Evolutionary conservation across 768 basidiomycete species (phyloP).

Genomic region (Sporobolomyces phaffii): DNA sequence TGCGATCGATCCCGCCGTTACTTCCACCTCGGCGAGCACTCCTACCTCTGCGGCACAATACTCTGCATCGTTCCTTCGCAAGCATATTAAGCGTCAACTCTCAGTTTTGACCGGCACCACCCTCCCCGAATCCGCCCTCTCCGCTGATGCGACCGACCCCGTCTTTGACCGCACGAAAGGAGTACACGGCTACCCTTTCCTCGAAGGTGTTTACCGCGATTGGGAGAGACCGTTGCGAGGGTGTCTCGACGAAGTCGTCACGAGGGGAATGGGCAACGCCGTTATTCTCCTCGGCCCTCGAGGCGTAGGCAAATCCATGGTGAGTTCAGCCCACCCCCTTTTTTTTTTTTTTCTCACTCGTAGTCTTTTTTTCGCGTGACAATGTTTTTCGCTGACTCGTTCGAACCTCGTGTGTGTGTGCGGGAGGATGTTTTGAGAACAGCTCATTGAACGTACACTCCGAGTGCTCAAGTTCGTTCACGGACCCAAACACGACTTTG

Average conservation of each 20-base stretch:
- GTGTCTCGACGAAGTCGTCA: slow-evolving; percentile 37
- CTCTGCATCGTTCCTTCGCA: slow-evolving; percentile 32
- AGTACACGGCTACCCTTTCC: slow-evolving; percentile 15
- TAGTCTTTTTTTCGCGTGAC: too few relatives aligned
- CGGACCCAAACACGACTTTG: slow-evolving; percentile 25
- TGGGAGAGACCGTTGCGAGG: slow-evolving; percentile 39
- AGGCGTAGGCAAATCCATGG: slow-evolving; percentile 41
- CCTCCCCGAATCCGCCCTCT: slow-evolving; percentile 31
- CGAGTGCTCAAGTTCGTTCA: slow-evolving; percentile 20
- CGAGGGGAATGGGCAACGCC: slow-evolving; percentile 41
- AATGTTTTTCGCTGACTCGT: too few relatives aligned
- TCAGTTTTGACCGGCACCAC: slow-evolving; percentile 29
- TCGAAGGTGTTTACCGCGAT: slow-evolving; percentile 26
- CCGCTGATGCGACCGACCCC: slow-evolving; percentile 10
- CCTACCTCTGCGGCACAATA: neutral
- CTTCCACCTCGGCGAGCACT: neutral
- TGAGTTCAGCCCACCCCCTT: slow-evolving; percentile 1
- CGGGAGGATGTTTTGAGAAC: too few relatives aligned
- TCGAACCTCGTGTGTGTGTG: too few relatives aligned
- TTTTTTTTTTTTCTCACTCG: neutral
- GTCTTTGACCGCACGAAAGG: neutral
- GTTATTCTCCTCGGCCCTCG: slow-evolving; percentile 40
- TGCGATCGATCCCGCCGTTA: neutral
- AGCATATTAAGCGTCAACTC: slow-evolving; percentile 27
- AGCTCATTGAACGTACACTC: slow-evolving; percentile 40